Percentiles rank a stretch among this genome's conserved stretches.
phyloP scores from a whole-genome alignment of 2,329 filamentous ascomycete genomes.

The Exophiala bonariae region DNA sequence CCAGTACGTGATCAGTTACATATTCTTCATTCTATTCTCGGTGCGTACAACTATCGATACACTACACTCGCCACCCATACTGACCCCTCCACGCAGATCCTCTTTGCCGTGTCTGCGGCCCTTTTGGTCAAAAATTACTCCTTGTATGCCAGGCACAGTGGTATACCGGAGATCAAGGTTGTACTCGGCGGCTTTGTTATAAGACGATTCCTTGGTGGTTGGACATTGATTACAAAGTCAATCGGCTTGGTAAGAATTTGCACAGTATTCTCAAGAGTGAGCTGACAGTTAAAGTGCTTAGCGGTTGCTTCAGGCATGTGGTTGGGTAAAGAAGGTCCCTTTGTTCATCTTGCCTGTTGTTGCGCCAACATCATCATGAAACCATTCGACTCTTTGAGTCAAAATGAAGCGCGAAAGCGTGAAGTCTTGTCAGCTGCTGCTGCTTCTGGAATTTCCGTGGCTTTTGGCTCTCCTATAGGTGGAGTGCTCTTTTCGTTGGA shows the following conservation, averaged over 20 bases:
- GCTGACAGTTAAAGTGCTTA: constrained; percentile 63
- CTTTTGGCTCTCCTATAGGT: constrained; percentile 90
- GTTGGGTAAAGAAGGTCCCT: constrained; percentile 92
- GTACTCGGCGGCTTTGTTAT: constrained; percentile 94
- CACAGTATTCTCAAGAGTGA: constrained; percentile 10
- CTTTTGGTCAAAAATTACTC: constrained; percentile 81
- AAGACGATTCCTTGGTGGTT: constrained; percentile 76
- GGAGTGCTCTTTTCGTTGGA: constrained; percentile 96
- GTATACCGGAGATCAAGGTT: constrained; percentile 97
- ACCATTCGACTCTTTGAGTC: constrained; percentile 74
- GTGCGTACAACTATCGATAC: constrained; percentile 49
- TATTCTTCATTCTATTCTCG: constrained; percentile 82
- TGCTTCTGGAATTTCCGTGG: constrained; percentile 88
- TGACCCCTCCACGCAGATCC: constrained; percentile 53
- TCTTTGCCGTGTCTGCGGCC: constrained; percentile 76
- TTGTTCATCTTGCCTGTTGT: constrained; percentile 96
- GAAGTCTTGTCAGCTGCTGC: constrained; percentile 92
- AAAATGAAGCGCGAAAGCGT: constrained; percentile 90
- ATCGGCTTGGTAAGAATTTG: constrained; percentile 68
- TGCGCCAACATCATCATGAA: constrained; percentile 95
- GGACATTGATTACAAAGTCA: constrained; percentile 89
- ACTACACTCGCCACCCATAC: neutral
- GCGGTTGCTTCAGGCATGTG: constrained; percentile 93
- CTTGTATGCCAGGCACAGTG: constrained; percentile 86
- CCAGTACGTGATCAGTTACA: constrained; percentile 80